phyloP scores from a whole-genome alignment of 331 rosid species.

The Telfairia occidentalis region DNA sequence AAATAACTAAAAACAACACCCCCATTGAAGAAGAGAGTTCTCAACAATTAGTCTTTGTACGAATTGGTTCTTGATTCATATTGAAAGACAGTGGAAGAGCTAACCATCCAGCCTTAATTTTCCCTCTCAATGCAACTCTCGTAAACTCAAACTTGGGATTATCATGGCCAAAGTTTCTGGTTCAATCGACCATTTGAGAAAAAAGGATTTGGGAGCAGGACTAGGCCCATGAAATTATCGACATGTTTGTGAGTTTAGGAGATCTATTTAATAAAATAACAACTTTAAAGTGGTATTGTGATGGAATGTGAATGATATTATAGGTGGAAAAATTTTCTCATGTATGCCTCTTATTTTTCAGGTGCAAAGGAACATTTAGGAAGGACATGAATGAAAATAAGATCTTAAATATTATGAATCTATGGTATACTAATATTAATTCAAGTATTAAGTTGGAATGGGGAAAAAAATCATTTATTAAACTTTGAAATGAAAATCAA shows the following conservation, averaged over 20 bases:
- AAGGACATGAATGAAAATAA: no score
- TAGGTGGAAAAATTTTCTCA: background rate
- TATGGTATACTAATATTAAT: no score
- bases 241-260: background rate
- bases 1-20: constrained; percentile 2
- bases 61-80: background rate
- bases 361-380: background rate
- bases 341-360: background rate
- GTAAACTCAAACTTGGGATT: background rate
- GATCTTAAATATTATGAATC: no score
- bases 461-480: no score
- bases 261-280: background rate
- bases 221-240: background rate
- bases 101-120: background rate
- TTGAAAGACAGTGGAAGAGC: background rate
- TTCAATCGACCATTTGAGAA: background rate
- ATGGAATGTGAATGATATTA: background rate
- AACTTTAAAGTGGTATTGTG: background rate
- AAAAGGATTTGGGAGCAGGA: background rate
- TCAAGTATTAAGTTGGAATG: no score
- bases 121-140: background rate
- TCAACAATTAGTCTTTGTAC: background rate
- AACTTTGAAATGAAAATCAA: no score
- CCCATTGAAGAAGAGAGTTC: background rate
- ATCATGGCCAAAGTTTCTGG: background rate